Base-by-base conservation (phyloP, 805 yeast genomes). In the Candida ficus region DNA sequence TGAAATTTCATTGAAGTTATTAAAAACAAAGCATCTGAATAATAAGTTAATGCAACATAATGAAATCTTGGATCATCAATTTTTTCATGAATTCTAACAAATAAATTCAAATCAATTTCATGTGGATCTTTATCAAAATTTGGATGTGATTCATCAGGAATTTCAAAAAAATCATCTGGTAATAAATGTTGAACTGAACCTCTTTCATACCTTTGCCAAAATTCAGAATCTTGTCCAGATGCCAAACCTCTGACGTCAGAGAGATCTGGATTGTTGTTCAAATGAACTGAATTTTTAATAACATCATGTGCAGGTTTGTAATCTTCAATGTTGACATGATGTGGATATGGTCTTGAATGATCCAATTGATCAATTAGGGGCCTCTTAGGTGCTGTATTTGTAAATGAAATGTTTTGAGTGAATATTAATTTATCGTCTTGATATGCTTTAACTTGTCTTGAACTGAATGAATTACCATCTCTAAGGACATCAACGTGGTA, bases 21-120 rank as follows among this genome's bases (percentile, higher is more conserved):
- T 36, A 81, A 57, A 42, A 75, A 70, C 42, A 74, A 69, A 12
- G 79, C 68, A 53, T 82, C 88, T 0, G 83, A 71, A 10, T 78
- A 59, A 43, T 76, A 76, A 3, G 81, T 80, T 35, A 80, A 54
- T 0, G 81, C 81, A 8, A 72, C 78, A 58, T 74, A 78, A 44
- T 75, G 58, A 54, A 67, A 73, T 18, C 69, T 50, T 2, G 52
- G 47, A 21, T 53, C 54, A 35, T n/a, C 44, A 20, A 45, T 57
- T 47, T 13, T 38, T 25, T 39, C 38, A 26, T 37, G 41, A 5
- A 48, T 38, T 35, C 37, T 49, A 10, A 49, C 33, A 32, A 47
- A 49, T 30, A 38, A 33, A 23, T 48, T 42, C 9, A 46, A 48
- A 16, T 36, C 41, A 11, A 49, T 47, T 26, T 55, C 57, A 30